A percentile compares a stretch with the other conserved stretches of the same genome.
Conservation (phyloP, 1,139 yeast genomes). For the Blastobotrys petasosporus region DNA sequence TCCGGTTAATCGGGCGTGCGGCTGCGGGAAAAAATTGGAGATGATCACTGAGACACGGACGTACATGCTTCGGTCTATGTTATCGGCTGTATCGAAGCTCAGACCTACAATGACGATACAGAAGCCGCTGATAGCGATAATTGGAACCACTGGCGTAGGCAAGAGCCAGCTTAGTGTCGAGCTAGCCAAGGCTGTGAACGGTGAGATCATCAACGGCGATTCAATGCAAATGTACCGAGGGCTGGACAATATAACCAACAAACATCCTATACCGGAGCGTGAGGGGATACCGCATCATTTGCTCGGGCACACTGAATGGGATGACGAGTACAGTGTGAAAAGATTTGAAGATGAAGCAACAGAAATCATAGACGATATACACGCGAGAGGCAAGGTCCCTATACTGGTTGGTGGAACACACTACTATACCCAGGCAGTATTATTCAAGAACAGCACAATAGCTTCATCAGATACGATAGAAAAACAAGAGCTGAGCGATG, state of each 20-base stretch:
- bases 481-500: constrained; percentile 20
- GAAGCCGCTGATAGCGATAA: constrained; percentile 51
- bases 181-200: constrained; percentile 67
- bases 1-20: no score
- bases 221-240: constrained; percentile 90
- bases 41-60: no score
- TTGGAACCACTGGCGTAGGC: constrained; percentile 98
- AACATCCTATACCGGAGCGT: constrained; percentile 78
- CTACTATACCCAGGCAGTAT: constrained; percentile 72
- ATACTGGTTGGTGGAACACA: constrained; percentile 95
- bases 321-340: constrained; percentile 78
- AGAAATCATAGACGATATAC: constrained; percentile 57
- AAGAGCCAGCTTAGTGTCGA: constrained; percentile 84
- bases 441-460: constrained; percentile 62
- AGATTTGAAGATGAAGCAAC: constrained; percentile 69
- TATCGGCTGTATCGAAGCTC: neutral
- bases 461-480: constrained; percentile 15
- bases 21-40: no score
- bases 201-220: constrained; percentile 92
- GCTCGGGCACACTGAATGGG: constrained; percentile 77
- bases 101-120: constrained; percentile 1
- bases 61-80: neutral
- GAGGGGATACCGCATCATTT: constrained; percentile 76
- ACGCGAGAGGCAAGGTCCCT: constrained; percentile 65
- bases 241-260: constrained; percentile 76